These are phyloP conservation scores for Cubamyces lactineus DNA, from an alignment of 768 basidiomycete genomes.

Conservation along the genomic window DNA sequence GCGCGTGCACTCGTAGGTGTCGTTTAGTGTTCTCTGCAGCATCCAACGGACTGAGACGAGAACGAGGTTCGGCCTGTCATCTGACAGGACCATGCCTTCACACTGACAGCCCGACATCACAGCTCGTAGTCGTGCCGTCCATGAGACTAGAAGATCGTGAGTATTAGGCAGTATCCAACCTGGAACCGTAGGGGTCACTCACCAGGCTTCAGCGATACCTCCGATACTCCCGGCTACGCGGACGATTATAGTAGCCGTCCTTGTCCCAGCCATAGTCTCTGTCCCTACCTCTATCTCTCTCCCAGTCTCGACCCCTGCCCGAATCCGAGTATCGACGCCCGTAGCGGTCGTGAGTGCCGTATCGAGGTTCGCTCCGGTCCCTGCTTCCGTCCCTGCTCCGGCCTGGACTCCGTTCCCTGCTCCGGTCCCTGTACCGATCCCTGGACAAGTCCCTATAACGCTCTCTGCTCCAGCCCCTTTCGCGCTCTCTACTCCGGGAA, in stretches of 20 bases:
- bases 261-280: not conserved
- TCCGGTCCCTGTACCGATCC: slow-evolving; percentile 2
- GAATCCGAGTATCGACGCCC: not conserved
- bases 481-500: too few species aligned
- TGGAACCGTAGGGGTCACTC: not conserved
- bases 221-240: not conserved
- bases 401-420: not conserved
- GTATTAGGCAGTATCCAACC: not conserved
- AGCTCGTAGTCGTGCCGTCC: too few species aligned
- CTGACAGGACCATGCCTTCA: too few species aligned
- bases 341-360: not conserved
- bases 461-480: too few species aligned
- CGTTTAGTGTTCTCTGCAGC: too few species aligned
- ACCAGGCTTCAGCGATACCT: not conserved
- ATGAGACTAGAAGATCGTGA: too few species aligned
- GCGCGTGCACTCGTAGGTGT: not conserved
- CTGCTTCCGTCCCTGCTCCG: not conserved
- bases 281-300: not conserved
- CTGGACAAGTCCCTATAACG: too few species aligned
- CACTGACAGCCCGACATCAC: too few species aligned
- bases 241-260: not conserved
- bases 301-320: not conserved
- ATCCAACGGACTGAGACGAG: too few species aligned
- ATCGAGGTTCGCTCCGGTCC: not conserved
- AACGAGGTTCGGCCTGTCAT: too few species aligned